Base-by-base conservation (phyloP, 106 monocot genomes). In the Dioscorea zingiberensis region DNA sequence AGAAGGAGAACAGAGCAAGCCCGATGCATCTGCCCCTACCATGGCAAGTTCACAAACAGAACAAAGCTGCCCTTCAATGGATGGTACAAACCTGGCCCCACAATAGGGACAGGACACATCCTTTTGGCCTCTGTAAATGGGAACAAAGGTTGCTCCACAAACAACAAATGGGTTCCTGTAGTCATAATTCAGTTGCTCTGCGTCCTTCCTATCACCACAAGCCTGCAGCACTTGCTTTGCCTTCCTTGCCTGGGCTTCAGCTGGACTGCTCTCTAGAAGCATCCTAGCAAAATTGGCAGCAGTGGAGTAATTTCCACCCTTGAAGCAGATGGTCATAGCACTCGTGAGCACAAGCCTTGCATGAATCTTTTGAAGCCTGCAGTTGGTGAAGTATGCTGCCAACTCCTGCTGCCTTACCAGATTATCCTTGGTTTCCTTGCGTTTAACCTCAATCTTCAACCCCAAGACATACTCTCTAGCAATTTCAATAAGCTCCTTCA, bases 71-170 rank as follows among this genome's bases (percentile, higher is more conserved):
- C 89, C 93, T 56, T 83, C 83, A 54, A 75, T 56, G n/a, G 76
- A 18, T 18, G 86, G 93, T 38, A 84, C 81, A 62, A 94, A 94
- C 19, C 69, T 68, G 13, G 89, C 72, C 13, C 81, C 77, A 60
- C 93, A 94, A 64, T 84, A 94, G 8, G 89, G 89, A 64, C 93
- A 94, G 13, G 78, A 70, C 8, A 84, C 72, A 53, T 89, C 86
- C 69, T 84, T 89, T 78, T 94, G 93, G 21, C 93, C 93, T 48
- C 93, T 89, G 68, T 89, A 94, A 62, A 94, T 94, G 11, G 93
- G 93, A 60, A 81, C 86, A 61, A 74, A 94, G n/a, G 86, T 89
- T 24, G 86, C 76, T 18, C 93, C 89, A 73, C 89, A 89, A 27
- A 94, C 84, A 17, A 94, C 89, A 77, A 94, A 89, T 11, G 89